phyloP scores from a whole-genome alignment of 768 basidiomycete genomes.

The Leucosporidium creatinivorum region DNA sequence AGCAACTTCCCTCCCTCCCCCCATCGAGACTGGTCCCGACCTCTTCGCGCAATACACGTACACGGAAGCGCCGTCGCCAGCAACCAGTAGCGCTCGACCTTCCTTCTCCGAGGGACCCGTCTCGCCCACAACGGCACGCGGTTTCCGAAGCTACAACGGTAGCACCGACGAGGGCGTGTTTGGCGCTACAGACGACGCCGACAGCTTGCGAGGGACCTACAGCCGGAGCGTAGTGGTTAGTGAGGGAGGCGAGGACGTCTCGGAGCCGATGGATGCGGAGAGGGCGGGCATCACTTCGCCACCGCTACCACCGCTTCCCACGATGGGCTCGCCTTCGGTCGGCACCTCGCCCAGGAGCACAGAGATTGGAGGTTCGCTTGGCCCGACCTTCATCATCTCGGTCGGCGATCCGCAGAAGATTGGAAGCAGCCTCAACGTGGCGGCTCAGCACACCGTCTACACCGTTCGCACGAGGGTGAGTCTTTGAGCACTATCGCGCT shows the following conservation, averaged over 20 bases:
- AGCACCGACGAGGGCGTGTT: slow-evolving; percentile 20
- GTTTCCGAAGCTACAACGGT: slow-evolving; percentile 25
- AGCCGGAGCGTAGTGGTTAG: slow-evolving; percentile 15
- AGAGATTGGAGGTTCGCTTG: slow-evolving; percentile 25
- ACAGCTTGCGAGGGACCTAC: slow-evolving; percentile 29
- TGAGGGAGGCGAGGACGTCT: slow-evolving; percentile 3
- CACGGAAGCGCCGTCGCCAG: background rate
- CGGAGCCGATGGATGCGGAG: background rate
- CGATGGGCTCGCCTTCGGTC: background rate
- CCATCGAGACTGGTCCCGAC: background rate
- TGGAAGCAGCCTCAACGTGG: slow-evolving; percentile 82
- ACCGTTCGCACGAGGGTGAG: slow-evolving; percentile 82
- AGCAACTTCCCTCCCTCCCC: background rate
- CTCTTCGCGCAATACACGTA: background rate
- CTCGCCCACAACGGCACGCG: background rate
- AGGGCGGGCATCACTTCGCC: background rate
- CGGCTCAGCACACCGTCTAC: slow-evolving; percentile 72
- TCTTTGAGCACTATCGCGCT: background rate
- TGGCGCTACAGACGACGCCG: slow-evolving; percentile 12
- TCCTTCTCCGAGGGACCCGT: no score
- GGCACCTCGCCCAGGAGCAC: slow-evolving; percentile 20
- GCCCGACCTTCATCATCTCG: slow-evolving; percentile 59
- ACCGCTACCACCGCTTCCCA: background rate
- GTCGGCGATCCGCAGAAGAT: slow-evolving; percentile 97
- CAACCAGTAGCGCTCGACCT: no score